Evolutionary conservation across 2,329 filamentous ascomycete species (phyloP), one percentile per base, ranked within the genome.

Genomic region (Monilinia fructicola): DNA sequence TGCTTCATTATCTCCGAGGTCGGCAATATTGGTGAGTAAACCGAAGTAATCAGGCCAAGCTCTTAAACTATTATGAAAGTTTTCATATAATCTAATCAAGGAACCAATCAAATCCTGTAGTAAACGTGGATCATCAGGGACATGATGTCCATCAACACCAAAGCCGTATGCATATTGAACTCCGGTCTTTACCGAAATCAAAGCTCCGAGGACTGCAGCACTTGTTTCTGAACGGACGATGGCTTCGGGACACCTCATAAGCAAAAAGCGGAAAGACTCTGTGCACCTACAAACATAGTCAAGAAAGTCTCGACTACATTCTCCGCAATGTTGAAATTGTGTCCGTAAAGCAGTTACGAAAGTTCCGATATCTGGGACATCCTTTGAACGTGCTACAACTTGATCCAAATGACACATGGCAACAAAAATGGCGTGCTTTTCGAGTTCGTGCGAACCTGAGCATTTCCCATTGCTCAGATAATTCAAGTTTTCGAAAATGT

Each of bases 21-120:
- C 81, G 18, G 87, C 86, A 74, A 93, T 89, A n/a, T 80, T 80
- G n/a, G 84, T 74, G 69, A 93, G 80, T n/a, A 90, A 82, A 16
- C 84, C 84, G 74, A 94, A 94, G 67, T 89, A 89, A 73, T 94
- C 90, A 53, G 88, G 85, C 91, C 91, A 95, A 3, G 90, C 84
- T 66, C 87, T 85, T 38, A 86, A 79, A 55, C 83, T 80, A 3
- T 80, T 77, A 68, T 91, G 86, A 66, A 92, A 86, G n/a, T 78
- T 80, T 3, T 83, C 78, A 85, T 87, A 92, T 4, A 91, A 76
- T 28, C 81, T 76, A 40, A 81, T 78, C 60, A 92, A 80, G 28
- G 86, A 78, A 23, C 73, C 71, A 52, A 87, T 64, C 38, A 75
- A 55, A 9, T 69, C 72, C 18, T 73, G 62, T 16, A 73, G 67